These are phyloP conservation scores for Myriangium duriaei DNA, from an alignment of 2,329 filamentous ascomycete genomes.

Conservation along the genomic window DNA sequence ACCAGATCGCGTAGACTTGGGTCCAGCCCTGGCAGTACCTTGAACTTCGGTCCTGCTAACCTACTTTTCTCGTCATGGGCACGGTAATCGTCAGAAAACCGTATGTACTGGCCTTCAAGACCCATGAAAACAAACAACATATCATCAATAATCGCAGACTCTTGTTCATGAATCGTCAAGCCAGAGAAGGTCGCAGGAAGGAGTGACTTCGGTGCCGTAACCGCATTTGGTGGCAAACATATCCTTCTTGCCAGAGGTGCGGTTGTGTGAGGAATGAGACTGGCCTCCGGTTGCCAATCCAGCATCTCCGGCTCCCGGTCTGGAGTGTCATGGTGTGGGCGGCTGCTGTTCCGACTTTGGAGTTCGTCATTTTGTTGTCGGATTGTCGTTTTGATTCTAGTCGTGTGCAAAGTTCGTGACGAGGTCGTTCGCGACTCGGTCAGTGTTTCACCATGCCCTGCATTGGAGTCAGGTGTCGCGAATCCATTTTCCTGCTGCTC, in stretches of 20 bases:
- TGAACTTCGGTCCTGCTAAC: conserved; percentile 68
- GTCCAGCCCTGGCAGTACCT: conserved; percentile 70
- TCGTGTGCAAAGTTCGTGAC: conserved; percentile 6
- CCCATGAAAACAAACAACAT: conserved; percentile 94
- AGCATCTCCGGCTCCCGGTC: neutral
- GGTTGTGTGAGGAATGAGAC: conserved; percentile 54
- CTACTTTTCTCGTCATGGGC: conserved; percentile 76
- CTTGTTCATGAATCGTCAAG: conserved; percentile 68
- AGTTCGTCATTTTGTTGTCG: conserved; percentile 2
- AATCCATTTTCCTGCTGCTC: conserved; percentile 5
- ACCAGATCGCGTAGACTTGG: conserved; percentile 83
- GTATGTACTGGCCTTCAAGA: conserved; percentile 94
- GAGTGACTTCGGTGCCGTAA: conserved; percentile 55
- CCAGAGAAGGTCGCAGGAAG: conserved; percentile 57
- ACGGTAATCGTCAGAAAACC: conserved; percentile 71
- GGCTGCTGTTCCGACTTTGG: neutral
- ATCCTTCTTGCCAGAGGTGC: conserved; percentile 61
- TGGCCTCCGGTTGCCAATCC: conserved; percentile 68
- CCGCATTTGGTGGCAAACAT: conserved; percentile 48
- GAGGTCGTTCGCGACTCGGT: conserved; percentile 2
- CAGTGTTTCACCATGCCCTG: neutral
- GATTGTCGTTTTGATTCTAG: conserved; percentile 6
- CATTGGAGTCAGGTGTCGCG: conserved; percentile 7
- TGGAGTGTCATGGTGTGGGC: neutral
- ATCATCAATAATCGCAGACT: conserved; percentile 78